A percentile compares a stretch with the other conserved stretches of the same genome.
phyloP scores from a whole-genome alignment of 1,139 yeast species.

The Sugiyamaella japonica region DNA sequence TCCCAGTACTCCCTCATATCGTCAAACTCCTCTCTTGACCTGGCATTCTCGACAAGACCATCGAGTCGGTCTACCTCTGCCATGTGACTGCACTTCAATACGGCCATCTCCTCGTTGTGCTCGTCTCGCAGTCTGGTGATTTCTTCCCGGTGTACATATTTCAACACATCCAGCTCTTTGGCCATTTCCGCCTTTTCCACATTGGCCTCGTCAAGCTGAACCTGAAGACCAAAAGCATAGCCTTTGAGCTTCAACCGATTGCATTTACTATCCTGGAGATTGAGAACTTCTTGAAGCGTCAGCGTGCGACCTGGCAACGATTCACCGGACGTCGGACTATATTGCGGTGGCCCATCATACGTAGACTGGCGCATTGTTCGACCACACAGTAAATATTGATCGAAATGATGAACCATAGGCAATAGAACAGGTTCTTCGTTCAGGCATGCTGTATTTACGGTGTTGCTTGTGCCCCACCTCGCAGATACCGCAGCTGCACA shows the following conservation, averaged over 20 bases:
- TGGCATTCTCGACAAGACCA: background rate
- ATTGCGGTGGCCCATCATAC: background rate
- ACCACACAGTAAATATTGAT: background rate
- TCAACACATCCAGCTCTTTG: background rate
- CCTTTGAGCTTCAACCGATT: constrained; percentile 6
- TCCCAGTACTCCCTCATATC: background rate
- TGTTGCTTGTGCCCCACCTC: too few relatives aligned
- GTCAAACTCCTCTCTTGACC: background rate
- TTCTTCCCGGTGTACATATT: background rate
- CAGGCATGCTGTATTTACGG: too few relatives aligned
- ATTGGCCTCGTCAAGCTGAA: constrained; percentile 6
- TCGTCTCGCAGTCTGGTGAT: background rate
- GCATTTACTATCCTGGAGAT: background rate
- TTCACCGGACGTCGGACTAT: background rate
- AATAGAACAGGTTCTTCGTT: too few relatives aligned
- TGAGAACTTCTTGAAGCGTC: constrained; percentile 5
- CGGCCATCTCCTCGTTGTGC: background rate
- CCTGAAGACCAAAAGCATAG: constrained; percentile 3
- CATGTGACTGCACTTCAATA: background rate
- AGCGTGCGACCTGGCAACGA: background rate
- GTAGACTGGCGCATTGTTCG: background rate
- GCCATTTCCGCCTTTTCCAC: constrained; percentile 4
- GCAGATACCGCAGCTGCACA: background rate
- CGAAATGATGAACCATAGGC: background rate
- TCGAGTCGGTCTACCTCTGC: background rate